These are phyloP conservation scores for Phytopythium delawarense DNA, from an alignment of 352 stramenopile species.

Conservation along the genomic window DNA sequence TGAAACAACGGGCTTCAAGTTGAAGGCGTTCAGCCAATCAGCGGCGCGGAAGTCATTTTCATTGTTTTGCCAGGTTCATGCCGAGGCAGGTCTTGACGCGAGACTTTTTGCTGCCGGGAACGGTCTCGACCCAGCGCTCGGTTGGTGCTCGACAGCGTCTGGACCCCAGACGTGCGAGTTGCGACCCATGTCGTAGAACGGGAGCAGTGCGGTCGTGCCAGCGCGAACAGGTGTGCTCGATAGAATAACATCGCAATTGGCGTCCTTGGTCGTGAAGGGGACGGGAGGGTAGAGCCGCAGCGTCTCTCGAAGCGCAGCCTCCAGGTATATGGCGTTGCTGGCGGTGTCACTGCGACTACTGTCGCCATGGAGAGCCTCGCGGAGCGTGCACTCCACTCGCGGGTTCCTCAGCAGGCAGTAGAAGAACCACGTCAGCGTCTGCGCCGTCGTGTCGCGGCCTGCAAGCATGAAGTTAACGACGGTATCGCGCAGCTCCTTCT, in stretches of 20 bases:
- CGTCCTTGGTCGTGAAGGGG: conserved; percentile 28
- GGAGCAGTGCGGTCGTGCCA: conserved; percentile 43
- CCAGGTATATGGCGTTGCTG: conserved; percentile 29
- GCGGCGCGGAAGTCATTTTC: conserved; percentile 41
- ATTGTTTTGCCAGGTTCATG: conserved; percentile 45
- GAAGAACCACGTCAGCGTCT: conserved; percentile 65
- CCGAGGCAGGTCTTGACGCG: conserved; percentile 64
- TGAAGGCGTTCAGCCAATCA: neutral
- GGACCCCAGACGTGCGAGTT: conserved; percentile 49
- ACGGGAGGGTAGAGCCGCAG: conserved; percentile 23
- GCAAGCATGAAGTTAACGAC: conserved; percentile 75
- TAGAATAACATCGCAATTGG: conserved; percentile 41
- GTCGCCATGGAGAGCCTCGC: conserved; percentile 23
- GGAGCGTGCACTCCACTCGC: conserved; percentile 29
- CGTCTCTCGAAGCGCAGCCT: conserved; percentile 36
- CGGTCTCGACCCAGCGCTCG: conserved; percentile 62
- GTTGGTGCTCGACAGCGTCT: conserved; percentile 57
- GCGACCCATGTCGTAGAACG: conserved; percentile 51
- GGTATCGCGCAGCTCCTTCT: conserved; percentile 42
- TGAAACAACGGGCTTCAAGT: neutral
- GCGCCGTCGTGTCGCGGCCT: conserved; percentile 61
- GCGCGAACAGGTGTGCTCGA: conserved; percentile 46
- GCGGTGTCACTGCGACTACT: neutral
- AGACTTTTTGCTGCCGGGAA: no score
- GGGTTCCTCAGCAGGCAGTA: conserved; percentile 47